These are phyloP conservation scores for Elongisporangium senticosum DNA, from an alignment of 352 stramenopile species.

Conservation along the genomic window DNA sequence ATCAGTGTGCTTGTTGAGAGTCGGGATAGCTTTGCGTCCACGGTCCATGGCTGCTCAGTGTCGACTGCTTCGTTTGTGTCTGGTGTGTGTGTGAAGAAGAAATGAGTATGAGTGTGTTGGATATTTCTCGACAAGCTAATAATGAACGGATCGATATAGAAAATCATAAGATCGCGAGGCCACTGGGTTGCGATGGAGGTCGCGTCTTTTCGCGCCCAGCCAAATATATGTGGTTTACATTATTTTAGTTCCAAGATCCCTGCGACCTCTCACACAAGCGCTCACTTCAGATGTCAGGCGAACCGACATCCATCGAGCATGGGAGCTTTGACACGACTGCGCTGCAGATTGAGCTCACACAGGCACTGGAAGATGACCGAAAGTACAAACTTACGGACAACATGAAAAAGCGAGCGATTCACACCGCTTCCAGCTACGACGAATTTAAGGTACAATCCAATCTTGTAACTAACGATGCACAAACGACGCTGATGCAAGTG, in stretches of 20 bases:
- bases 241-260: background rate
- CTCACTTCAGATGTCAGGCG: slow-evolving; percentile 19
- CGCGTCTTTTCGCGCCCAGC: slow-evolving; percentile 9
- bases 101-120: too few species aligned
- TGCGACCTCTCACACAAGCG: background rate
- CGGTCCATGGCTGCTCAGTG: slow-evolving; percentile 49
- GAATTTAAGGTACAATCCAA: slow-evolving; percentile 64
- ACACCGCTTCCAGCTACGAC: slow-evolving; percentile 78
- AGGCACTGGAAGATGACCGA: slow-evolving; percentile 74
- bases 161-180: background rate
- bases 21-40: slow-evolving; percentile 79
- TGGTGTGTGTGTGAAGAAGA: background rate
- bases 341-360: slow-evolving; percentile 64
- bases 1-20: slow-evolving; percentile 85
- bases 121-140: background rate
- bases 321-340: slow-evolving; percentile 67
- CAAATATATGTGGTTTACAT: background rate
- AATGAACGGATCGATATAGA: background rate
- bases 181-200: background rate
- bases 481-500: background rate
- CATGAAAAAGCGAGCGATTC: slow-evolving; percentile 87
- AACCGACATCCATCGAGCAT: slow-evolving; percentile 72
- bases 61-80: background rate
- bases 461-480: too few species aligned
- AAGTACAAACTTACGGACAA: slow-evolving; percentile 80